Base-by-base conservation (phyloP, 1,139 yeast genomes). In the Sugiyamaella sp. region DNA sequence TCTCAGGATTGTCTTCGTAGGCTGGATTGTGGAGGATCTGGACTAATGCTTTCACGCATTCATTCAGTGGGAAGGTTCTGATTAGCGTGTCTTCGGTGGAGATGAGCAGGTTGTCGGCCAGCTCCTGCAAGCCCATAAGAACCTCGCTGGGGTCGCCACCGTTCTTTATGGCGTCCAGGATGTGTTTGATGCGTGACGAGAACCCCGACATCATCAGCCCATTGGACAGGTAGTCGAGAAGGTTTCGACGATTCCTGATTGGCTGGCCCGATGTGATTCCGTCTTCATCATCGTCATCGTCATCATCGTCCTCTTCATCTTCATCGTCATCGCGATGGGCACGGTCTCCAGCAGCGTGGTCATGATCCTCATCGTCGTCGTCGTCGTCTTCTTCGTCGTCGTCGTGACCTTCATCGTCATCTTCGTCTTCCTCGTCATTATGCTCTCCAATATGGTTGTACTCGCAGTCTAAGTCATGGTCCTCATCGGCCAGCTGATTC, bases 1-100 rank as follows among this genome's bases (percentile, higher is more conserved):
- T 69, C 65, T 93, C 97, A 46, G 89, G 74, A 60, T 86, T 87
- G 20, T 83, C 89, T 24, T 78, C 79, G 52, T 84, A 76, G 2
- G 66, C 53, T 0, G 87, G 84, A 55, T 82, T 84, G 20, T 76
- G 74, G 71, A 93, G 73, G 9, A 90, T 77, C 3, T 71, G 71
- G 1, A 87, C 80, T 47, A 91, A 71, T 24, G 80, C 79, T 38
- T 73, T 74, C 0, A 89, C 76, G 19, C 89, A 68, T 48, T 75
- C 77, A 49, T 76, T 78, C 0, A 86, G 76, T 0, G 96, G 95
- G 10, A 91, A 75, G 5, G 63, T 57, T 22, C 68, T 65, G 2
- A 64, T 49, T 32, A 72, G 56, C 37, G 60, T 55, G 22, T 69
- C 74, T 56, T 71, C 76, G 27, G 70, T 68, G 17, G 72, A 64